phyloP scores from a whole-genome alignment of 73 alveolate species.

The Breviolum minutum region DNA sequence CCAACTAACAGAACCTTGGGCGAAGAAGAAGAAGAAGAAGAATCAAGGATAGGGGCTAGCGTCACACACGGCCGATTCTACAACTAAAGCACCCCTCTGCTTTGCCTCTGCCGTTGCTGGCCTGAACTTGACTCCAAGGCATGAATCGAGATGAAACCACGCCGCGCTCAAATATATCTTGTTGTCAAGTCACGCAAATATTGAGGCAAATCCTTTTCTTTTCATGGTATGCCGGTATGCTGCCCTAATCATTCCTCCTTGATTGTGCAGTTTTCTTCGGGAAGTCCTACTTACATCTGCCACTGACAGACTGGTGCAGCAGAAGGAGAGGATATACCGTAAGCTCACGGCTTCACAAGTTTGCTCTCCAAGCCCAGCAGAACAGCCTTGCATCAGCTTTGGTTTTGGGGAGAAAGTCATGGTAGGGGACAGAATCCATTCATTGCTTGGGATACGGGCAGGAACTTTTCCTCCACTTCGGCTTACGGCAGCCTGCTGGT shows the following conservation, averaged over 20 bases:
- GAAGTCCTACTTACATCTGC: too few species aligned
- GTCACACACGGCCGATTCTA: not conserved
- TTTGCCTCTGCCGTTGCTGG: slow-evolving; percentile 48
- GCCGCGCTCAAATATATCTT: not conserved
- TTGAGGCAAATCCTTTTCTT: not conserved
- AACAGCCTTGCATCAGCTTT: slow-evolving; percentile 17
- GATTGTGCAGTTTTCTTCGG: too few species aligned
- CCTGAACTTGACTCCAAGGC: not conserved
- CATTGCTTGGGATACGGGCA: not conserved
- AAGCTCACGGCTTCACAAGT: slow-evolving; percentile 2
- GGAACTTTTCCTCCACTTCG: slow-evolving; percentile 77
- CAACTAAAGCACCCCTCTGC: not conserved
- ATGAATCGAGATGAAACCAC: not conserved
- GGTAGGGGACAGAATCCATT: too few species aligned
- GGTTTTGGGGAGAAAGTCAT: too few species aligned
- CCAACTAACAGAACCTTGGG: too few species aligned
- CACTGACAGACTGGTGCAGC: not conserved
- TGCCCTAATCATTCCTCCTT: too few species aligned
- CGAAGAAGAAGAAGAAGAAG: too few species aligned
- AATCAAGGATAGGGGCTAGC: not conserved
- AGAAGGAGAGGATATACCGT: not conserved
- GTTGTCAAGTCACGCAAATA: not conserved
- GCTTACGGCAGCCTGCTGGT: slow-evolving; percentile 48
- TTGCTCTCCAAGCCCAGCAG: slow-evolving; percentile 85
- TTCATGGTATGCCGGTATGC: not conserved